A percentile compares a stretch with the other conserved stretches of the same genome.
These are phyloP conservation scores for Acacia confusa DNA, from an alignment of 306 rosid genomes.

Conservation along the genomic window DNA sequence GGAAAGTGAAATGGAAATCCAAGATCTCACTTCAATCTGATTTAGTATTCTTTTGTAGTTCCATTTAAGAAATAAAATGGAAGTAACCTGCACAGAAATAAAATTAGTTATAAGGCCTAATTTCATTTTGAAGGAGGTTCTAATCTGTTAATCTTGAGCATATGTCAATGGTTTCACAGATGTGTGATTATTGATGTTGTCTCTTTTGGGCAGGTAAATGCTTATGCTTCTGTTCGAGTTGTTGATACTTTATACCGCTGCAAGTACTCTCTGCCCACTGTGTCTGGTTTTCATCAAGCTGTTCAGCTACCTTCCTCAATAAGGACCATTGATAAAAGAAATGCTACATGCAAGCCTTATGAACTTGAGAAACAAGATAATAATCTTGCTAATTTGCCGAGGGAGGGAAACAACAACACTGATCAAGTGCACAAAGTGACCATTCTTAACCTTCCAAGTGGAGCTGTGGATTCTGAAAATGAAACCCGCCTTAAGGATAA, in stretches of 20 bases:
- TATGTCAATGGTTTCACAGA: background rate
- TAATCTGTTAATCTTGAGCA: background rate
- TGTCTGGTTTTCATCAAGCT: constrained; percentile 36
- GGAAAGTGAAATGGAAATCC: background rate
- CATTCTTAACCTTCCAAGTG: constrained; percentile 70
- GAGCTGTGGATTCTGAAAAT: constrained; percentile 40
- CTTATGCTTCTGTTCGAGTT: constrained; percentile 65
- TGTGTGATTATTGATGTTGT: background rate
- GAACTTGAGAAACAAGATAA: constrained; percentile 26
- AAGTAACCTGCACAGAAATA: background rate
- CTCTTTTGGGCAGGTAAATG: constrained; percentile 70
- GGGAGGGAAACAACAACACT: constrained; percentile 33
- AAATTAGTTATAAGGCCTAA: background rate
- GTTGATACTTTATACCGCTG: constrained; percentile 70
- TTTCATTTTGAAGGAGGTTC: background rate
- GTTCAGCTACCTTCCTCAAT: constrained; percentile 47
- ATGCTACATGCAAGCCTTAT: too few species aligned
- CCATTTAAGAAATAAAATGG: background rate
- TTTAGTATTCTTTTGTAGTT: too few species aligned
- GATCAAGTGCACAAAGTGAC: constrained; percentile 76
- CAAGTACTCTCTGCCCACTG: constrained; percentile 79
- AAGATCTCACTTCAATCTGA: background rate
- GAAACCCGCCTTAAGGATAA: constrained; percentile 37
- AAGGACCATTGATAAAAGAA: too few species aligned
- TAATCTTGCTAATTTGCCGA: constrained; percentile 31